Evolutionary conservation across 345 rosid genomes (phyloP), one percentile per base, ranked within the genome.

Genomic region (Rhizophora apiculata): DNA sequence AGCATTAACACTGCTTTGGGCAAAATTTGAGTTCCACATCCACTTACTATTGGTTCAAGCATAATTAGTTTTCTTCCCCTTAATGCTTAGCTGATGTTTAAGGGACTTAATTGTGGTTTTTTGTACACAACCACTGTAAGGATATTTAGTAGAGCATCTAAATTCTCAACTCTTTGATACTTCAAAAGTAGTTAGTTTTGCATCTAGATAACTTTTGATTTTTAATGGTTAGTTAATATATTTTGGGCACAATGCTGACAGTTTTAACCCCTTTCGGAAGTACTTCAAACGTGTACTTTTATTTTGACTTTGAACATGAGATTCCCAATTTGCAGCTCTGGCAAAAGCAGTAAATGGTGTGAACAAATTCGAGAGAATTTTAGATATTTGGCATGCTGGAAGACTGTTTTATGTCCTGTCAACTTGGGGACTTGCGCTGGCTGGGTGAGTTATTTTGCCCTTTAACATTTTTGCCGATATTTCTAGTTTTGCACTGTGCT

Each of bases 331-430:
- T 81, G 86, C 85, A 94, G 97, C 79, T 81, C 60, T 91, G 46
- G 74, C 83, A 15, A 85, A 89, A 80, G 96, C 93, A 74, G 75
- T 91, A 70, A 82, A 78, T 64, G 78, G 88, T 27, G 71, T 82
- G 68, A 82, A 89, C 87, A 91, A 85, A 71, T 71, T 88, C 72
- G 97, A 88, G 83, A 89, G 72, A 77, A 71, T 87, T 43, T 73
- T 94, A 26, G 79, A 74, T 78, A 85, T 91, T 73, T 94, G 99
- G 97, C 90, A 89, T 74, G 97, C 93, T 13, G 96, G 97, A 48
- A 83, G 76, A 74, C 68, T 89, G 85, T 89, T 91, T 76, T 91
- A 94, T 72, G 65, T 91, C 15, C 76, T 94, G 27, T 82, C 96
- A 53, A 89, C 96, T 3, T 91, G 93, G 97, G 98, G 97, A 63